Percentiles rank a stretch among this genome's conserved stretches.
Evolutionary conservation across 2,329 filamentous ascomycete species (phyloP).

Genomic region (Xylariaceae sp.): DNA sequence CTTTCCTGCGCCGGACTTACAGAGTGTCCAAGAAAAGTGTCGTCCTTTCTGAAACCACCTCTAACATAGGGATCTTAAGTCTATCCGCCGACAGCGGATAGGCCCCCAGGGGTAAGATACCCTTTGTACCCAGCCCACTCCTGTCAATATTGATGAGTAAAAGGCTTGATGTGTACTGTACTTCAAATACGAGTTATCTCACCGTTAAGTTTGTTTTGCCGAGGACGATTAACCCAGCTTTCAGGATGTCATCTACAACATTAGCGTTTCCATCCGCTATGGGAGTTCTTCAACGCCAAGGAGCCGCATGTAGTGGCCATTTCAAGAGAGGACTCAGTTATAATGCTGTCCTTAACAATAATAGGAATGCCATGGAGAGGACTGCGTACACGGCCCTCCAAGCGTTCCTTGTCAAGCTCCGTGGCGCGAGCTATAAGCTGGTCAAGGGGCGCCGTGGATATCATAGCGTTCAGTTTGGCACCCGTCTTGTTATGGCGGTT

Average conservation of each 20-base stretch:
- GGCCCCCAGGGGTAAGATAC: no score
- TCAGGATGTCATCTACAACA: neutral
- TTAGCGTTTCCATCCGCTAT: neutral
- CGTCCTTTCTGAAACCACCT: no score
- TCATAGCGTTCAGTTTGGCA: conserved; percentile 1
- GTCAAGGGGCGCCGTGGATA: neutral
- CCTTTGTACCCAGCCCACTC: no score
- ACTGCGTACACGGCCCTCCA: neutral
- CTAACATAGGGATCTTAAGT: no score
- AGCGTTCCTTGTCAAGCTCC: neutral
- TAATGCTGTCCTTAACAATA: conserved; percentile 1
- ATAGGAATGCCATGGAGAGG: conserved; percentile 1
- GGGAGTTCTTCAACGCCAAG: neutral
- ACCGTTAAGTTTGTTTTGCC: conserved; percentile 1
- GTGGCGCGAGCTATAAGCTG: neutral
- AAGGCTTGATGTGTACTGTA: no score
- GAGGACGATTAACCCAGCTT: neutral
- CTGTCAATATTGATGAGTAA: no score
- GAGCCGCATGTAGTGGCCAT: conserved; percentile 1
- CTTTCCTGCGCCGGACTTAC: no score
- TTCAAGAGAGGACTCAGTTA: conserved; percentile 7
- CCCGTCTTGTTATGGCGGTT: neutral
- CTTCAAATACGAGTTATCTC: no score
- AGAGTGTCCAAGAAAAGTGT: no score
- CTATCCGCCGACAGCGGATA: no score